Conservation (phyloP, 1,284 basidiomycete species). For the Irpex sp. region DNA sequence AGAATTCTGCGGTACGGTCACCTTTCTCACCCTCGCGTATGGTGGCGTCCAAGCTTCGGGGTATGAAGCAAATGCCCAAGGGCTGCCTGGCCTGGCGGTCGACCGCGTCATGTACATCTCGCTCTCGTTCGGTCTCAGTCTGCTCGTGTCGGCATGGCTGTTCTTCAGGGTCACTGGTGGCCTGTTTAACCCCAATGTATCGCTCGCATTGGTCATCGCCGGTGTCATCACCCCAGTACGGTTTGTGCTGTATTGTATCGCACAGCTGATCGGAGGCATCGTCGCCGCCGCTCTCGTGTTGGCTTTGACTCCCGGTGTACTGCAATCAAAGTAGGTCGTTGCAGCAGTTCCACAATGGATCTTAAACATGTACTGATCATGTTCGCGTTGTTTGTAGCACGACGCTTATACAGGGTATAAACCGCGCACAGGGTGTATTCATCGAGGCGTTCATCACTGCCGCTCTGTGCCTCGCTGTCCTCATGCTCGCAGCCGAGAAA, state of each 20-base stretch:
- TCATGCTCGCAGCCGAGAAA: conserved; percentile 71
- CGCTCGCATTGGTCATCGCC: conserved; percentile 55
- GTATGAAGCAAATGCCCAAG: conserved; percentile 20
- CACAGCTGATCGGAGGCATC: conserved; percentile 64
- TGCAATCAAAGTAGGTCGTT: conserved; percentile 49
- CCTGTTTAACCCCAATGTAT: conserved; percentile 71
- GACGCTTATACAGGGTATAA: conserved; percentile 40
- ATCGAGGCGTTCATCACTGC: conserved; percentile 73
- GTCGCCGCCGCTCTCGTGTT: conserved; percentile 56
- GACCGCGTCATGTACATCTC: conserved; percentile 56
- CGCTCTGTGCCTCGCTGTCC: conserved; percentile 54
- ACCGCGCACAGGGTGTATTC: conserved; percentile 57
- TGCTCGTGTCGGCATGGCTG: conserved; percentile 69
- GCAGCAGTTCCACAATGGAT: neutral
- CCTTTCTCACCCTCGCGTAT: conserved; percentile 60
- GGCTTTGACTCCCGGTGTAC: conserved; percentile 56
- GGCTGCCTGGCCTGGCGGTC: conserved; percentile 26
- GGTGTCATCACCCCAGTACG: conserved; percentile 59
- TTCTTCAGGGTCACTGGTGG: conserved; percentile 75
- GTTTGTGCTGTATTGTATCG: conserved; percentile 59
- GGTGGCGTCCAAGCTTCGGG: conserved; percentile 53
- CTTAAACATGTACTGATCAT: conserved; percentile 5
- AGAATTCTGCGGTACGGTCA: conserved; percentile 54
- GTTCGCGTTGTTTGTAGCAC: conserved; percentile 33
- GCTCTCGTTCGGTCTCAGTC: conserved; percentile 60